These are phyloP conservation scores for Lecanicillium sp. DNA, from an alignment of 2,329 filamentous ascomycete genomes.

Conservation along the genomic window DNA sequence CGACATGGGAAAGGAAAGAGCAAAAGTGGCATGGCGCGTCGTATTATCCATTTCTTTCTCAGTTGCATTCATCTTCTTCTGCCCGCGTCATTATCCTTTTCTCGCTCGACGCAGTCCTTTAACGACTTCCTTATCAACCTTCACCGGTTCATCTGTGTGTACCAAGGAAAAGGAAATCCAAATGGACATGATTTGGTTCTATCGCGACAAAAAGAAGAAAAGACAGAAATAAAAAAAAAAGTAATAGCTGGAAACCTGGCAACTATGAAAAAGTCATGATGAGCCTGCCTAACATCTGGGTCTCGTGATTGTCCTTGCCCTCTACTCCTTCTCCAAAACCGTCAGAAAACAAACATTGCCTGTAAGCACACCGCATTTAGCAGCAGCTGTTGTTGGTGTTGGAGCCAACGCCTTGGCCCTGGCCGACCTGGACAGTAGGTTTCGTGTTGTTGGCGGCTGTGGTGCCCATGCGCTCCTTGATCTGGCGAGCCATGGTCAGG, in stretches of 20 bases:
- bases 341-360: slow-evolving; percentile 3
- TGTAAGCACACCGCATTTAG: slow-evolving; percentile 42
- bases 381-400: slow-evolving; percentile 83
- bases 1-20: too few relatives aligned
- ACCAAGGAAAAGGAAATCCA: slow-evolving; percentile 11
- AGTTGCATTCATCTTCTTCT: too few relatives aligned
- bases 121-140: too few relatives aligned
- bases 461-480: slow-evolving; percentile 99
- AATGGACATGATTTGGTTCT: slow-evolving; percentile 11
- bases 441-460: slow-evolving; percentile 96
- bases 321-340: slow-evolving; percentile 7
- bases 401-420: slow-evolving; percentile 87
- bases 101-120: too few relatives aligned
- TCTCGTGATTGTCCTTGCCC: background rate
- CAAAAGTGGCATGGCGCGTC: too few relatives aligned
- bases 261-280: slow-evolving; percentile 8
- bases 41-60: too few relatives aligned
- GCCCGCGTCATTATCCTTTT: too few relatives aligned
- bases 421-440: slow-evolving; percentile 91
- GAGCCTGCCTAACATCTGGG: background rate
- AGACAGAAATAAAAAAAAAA: slow-evolving; percentile 1
- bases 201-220: slow-evolving; percentile 7
- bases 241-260: slow-evolving; percentile 2
- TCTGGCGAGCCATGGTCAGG: slow-evolving; percentile 99
- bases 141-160: too few relatives aligned